phyloP scores from a whole-genome alignment of 805 yeast species.

The Nakazawaea wyomingensis region DNA sequence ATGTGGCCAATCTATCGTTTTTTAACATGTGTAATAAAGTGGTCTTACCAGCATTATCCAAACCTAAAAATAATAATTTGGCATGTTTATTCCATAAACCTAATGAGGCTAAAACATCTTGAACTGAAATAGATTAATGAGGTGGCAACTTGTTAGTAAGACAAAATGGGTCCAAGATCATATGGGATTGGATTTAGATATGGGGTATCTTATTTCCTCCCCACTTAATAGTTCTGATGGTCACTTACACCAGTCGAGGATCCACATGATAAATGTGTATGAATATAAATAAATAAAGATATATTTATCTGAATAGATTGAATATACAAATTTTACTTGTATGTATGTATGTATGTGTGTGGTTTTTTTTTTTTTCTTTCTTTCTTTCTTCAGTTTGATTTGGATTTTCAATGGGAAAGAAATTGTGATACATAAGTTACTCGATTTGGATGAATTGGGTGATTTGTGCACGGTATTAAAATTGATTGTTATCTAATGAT shows the following conservation, averaged over 20 bases:
- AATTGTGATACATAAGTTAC: too few species aligned
- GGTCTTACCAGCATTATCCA: conserved; percentile 98
- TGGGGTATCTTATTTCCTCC: not conserved
- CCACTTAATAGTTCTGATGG: too few species aligned
- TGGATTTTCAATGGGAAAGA: too few species aligned
- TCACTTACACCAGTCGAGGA: not conserved
- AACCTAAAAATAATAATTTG: conserved; percentile 89
- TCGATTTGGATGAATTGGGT: too few species aligned
- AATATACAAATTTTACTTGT: too few species aligned
- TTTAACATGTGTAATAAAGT: conserved; percentile 79
- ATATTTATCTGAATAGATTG: too few species aligned
- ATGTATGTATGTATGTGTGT: too few species aligned
- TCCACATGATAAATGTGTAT: not conserved
- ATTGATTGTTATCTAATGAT: too few species aligned
- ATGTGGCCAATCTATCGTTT: conserved; percentile 95
- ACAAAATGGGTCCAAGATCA: not conserved
- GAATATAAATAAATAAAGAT: too few species aligned
- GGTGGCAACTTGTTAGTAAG: not conserved
- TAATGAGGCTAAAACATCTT: conserved; percentile 70
- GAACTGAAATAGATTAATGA: conserved; percentile 34
- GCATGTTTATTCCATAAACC: conserved; percentile 94
- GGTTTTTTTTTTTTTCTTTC: not conserved
- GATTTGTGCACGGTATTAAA: too few species aligned
- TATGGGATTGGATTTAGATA: not conserved
- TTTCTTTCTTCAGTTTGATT: too few species aligned